Evolutionary conservation across 2,329 filamentous ascomycete species (phyloP).

Genomic region (Dryadomyces quercus-mongolicae): DNA sequence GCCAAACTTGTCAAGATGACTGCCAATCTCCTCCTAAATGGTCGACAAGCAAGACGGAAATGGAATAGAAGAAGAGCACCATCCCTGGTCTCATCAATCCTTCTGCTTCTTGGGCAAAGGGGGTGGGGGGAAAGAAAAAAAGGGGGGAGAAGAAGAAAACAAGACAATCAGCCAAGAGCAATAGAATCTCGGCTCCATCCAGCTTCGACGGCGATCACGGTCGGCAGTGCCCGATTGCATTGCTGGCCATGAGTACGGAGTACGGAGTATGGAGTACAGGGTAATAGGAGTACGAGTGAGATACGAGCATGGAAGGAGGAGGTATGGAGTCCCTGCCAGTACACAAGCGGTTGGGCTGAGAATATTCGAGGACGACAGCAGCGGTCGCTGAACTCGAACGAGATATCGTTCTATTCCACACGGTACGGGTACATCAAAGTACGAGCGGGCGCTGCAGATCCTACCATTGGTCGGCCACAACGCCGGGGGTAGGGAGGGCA

Average conservation of each 20-base stretch:
- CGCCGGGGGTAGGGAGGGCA: background rate
- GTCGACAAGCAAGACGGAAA: background rate
- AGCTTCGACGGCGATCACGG: slow-evolving; percentile 4
- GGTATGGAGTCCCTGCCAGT: background rate
- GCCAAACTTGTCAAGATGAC: background rate
- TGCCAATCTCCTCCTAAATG: background rate
- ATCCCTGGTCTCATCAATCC: background rate
- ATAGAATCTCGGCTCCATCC: slow-evolving; percentile 1
- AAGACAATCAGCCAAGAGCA: background rate
- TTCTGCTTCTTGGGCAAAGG: background rate
- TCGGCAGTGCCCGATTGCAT: slow-evolving; percentile 2
- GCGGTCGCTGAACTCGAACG: no score
- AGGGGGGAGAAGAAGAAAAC: background rate
- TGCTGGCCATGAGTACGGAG: background rate
- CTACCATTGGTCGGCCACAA: background rate
- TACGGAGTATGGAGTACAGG: background rate
- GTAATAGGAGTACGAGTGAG: no score
- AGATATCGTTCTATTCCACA: no score
- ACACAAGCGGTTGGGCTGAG: background rate
- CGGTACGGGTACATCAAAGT: no score
- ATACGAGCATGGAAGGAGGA: no score
- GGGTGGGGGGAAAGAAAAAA: background rate
- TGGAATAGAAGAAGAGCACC: background rate
- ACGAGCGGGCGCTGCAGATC: no score
- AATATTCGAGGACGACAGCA: no score